These are phyloP conservation scores for Hypoxylon rickii DNA, from an alignment of 495 filamentous ascomycete genomes.

Conservation along the genomic window DNA sequence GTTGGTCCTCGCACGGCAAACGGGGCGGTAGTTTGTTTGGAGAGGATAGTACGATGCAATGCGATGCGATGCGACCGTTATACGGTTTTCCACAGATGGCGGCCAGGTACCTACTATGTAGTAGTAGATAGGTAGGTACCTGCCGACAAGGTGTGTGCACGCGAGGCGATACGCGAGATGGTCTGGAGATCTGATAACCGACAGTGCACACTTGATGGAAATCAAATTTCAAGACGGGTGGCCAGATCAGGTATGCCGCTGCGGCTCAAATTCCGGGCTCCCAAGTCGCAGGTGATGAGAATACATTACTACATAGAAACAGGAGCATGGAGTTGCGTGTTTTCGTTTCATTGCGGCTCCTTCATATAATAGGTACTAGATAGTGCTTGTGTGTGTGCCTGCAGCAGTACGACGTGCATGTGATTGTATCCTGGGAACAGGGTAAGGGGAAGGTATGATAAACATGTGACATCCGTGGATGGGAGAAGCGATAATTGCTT, in stretches of 20 bases:
- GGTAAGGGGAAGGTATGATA: no score
- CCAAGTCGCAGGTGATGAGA: neutral
- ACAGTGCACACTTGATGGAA: no score
- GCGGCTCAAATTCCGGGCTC: constrained; percentile 1
- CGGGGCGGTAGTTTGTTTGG: neutral
- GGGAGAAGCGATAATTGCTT: no score
- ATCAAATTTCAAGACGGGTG: no score
- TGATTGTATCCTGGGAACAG: no score
- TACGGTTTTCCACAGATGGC: neutral
- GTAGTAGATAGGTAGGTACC: no score
- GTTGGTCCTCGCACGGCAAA: constrained; percentile 11
- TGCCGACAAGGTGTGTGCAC: neutral
- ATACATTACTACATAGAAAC: neutral
- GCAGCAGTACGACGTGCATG: no score
- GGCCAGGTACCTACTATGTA: neutral
- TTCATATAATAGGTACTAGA: neutral
- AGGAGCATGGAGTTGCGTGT: no score
- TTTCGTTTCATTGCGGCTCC: no score
- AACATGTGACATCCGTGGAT: no score
- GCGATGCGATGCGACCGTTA: neutral
- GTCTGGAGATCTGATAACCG: neutral
- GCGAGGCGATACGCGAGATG: neutral
- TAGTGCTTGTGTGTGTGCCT: no score
- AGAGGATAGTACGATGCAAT: neutral
- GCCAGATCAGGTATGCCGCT: constrained; percentile 27